Base-by-base conservation (phyloP, 2,329 filamentous ascomycete species). In the Colletotrichum orchidophilum region DNA sequence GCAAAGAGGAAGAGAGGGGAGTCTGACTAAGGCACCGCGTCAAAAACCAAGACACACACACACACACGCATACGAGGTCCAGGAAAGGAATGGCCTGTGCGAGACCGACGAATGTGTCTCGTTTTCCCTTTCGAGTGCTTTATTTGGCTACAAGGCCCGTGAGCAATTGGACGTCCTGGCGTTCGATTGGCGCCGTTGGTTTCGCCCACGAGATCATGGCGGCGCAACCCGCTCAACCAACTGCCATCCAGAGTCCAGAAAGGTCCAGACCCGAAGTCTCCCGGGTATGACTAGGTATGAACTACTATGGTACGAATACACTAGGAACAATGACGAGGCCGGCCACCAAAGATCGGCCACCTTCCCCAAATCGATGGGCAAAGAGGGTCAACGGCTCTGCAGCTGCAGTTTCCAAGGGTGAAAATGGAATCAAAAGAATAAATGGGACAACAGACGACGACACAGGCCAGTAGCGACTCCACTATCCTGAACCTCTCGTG, bases 141-240 rank as follows among this genome's bases (percentile, higher is more conserved):
- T 42, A n/a, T 49, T 33, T 31, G n/a, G 39, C 58, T 15, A 8
- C 39, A n/a, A 33, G 12, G 39, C 12, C 63, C 63, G 63, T 70
- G 63, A 11, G 63, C 31, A 55, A 31, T 33, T 15, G 21, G 11
- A 46, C 60, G n/a, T 55, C 35, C 53, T 69, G 33, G 46, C 46
- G 54, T 67, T 57, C 49, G 9, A 53, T 53, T 65, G 61, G 61
- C 60, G 61, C 61, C 66, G 66, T 65, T 69, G 66, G 66, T 65
- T 69, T 69, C 66, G 66, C 66, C 66, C 53, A 59, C 42, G 66
- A 50, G 39, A 58, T 64, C 66, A 64, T 63, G 66, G 66, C 66
- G 66, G 52, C 61, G 39, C 39, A 46, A 64, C 52, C 35, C 52
- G 54, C 42, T 52, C 26, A 31, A 54, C 53, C 46, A 33, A 49